Conservation (phyloP, 352 stramenopile species). For the Pelagophyceae sp. region DNA sequence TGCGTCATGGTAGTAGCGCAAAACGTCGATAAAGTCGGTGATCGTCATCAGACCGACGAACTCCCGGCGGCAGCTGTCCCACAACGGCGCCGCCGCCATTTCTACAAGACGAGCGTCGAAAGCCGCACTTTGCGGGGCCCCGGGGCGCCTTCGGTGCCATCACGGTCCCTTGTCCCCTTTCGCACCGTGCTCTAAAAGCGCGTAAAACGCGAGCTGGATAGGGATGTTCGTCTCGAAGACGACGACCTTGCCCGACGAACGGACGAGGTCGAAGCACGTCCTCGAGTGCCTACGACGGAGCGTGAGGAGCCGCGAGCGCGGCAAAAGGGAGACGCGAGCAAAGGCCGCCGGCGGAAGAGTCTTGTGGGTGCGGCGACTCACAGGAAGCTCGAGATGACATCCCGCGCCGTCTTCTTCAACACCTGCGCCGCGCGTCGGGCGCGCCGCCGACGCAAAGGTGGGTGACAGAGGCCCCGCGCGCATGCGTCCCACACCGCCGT, state of each 20-base stretch:
- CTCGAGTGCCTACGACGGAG: neutral
- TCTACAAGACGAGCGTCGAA: too few relatives aligned
- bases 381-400: neutral
- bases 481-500: too few relatives aligned
- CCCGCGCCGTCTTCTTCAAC: neutral
- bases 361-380: neutral
- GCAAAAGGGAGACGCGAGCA: too few relatives aligned
- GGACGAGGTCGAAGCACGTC: constrained; percentile 12
- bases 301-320: too few relatives aligned
- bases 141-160: too few relatives aligned
- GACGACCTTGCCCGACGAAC: constrained; percentile 41
- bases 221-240: constrained; percentile 98
- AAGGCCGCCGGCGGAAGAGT: too few relatives aligned
- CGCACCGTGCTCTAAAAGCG: constrained; percentile 96
- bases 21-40: constrained; percentile 95
- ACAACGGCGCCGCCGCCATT: constrained; percentile 92
- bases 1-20: constrained; percentile 72
- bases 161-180: too few relatives aligned
- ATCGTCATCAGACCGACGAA: constrained; percentile 95
- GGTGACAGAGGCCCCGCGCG: too few relatives aligned
- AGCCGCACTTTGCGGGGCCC: too few relatives aligned
- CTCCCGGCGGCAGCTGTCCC: constrained; percentile 80
- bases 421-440: too few relatives aligned
- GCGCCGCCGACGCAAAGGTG: too few relatives aligned
- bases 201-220: constrained; percentile 97